Evolutionary conservation across 208 protist species (phyloP), one percentile per base, ranked within the genome.

Genomic region (Trypanosoma brucei): DNA sequence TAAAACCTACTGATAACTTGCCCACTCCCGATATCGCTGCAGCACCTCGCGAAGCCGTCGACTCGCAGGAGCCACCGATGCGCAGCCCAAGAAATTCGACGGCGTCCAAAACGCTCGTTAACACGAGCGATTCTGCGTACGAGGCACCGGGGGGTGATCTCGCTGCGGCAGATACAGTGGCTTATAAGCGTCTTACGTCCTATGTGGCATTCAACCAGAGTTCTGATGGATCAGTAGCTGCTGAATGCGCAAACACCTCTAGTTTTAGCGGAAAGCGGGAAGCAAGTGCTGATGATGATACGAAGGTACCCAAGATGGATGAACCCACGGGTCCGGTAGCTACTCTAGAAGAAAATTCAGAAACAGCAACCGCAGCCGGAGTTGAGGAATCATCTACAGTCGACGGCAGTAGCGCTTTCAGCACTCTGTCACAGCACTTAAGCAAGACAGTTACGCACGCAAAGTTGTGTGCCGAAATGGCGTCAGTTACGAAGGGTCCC

Each of bases 401-500:
- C 7, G 34, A 22, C 33, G 59, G 34, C 30, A 90, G 83, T 72
- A 93, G 83, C 59, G 65, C 81, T 48, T 88, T 93, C 69, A 93
- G 86, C 62, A 93, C 86, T 13, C 76, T 90, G 8, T 93, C 86
- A n/a, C 83, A 89, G 67, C 83, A 93, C 58, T 65, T 93, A 2
- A 49, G 13, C 22, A 66, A 55, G 37, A 46, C 5, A 31, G 3
- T 38, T 22, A 1, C 38, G 50, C 54, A 40, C 22, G 22, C 22
- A 22, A 22, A 22, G 22, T 22, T 22, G 22, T 22, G 22, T 22
- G 22, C 22, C 22, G 22, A 22, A 22, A 22, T 22, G 22, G 22
- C 22, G 0, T 22, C 22, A 22, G 22, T 22, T 22, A 22, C 22
- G 22, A 22, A 22, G 22, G 22, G 22, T 22, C 22, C 22, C 22